Percentiles rank a stretch among this genome's conserved stretches.
These are phyloP conservation scores for Ceratobasidium sp. DNA, from an alignment of 1,284 basidiomycete genomes.

Conservation along the genomic window DNA sequence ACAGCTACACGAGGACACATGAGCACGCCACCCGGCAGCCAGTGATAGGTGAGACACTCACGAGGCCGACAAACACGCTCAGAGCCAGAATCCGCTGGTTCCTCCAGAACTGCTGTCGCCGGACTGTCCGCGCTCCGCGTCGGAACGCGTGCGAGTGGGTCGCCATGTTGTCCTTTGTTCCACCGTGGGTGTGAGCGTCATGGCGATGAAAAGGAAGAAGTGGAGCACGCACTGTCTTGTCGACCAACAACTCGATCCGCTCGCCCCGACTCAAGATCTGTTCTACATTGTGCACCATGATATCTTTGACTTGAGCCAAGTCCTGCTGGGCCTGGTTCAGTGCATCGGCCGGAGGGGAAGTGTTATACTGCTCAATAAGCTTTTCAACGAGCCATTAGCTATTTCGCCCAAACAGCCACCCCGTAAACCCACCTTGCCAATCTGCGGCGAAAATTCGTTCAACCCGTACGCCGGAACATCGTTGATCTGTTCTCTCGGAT, in stretches of 20 bases:
- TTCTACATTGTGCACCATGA: constrained; percentile 98
- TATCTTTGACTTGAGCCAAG: constrained; percentile 92
- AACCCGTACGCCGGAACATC: constrained; percentile 58
- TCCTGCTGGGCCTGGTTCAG: constrained; percentile 90
- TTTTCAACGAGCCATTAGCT: constrained; percentile 61
- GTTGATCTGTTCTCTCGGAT: constrained; percentile 56
- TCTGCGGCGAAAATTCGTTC: constrained; percentile 57
- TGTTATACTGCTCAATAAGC: constrained; percentile 89
- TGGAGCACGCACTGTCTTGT: constrained; percentile 76
- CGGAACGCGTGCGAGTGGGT: constrained; percentile 96
- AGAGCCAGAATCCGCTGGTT: constrained; percentile 82
- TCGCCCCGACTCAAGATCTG: constrained; percentile 95
- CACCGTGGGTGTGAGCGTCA: neutral
- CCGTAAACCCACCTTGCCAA: constrained; percentile 56
- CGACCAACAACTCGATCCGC: constrained; percentile 93
- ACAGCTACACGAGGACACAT: constrained; percentile 59
- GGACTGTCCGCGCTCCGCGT: constrained; percentile 84
- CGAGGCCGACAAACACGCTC: constrained; percentile 76
- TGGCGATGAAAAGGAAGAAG: neutral
- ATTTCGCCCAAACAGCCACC: neutral
- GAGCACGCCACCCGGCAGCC: constrained; percentile 16
- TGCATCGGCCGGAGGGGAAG: constrained; percentile 90
- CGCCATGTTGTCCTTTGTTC: constrained; percentile 79
- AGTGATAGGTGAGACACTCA: constrained; percentile 59
- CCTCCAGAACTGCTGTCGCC: constrained; percentile 98